Evolutionary conservation across 768 basidiomycete genomes (phyloP), one percentile per base, ranked within the genome.

Genomic region (Agrocybe praecox): DNA sequence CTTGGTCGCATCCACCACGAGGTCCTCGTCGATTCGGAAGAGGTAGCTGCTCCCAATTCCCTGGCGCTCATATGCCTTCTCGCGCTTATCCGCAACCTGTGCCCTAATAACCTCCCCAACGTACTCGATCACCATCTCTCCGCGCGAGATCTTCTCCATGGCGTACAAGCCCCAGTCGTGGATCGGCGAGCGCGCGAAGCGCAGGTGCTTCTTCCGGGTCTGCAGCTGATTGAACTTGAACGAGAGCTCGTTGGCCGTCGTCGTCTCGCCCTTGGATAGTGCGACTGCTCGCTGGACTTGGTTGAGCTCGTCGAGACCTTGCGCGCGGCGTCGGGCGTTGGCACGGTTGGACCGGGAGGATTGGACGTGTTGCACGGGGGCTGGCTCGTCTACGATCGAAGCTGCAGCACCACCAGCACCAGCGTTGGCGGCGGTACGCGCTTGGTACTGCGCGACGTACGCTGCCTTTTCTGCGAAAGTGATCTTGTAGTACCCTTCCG

Each of bases 71-170:
- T 99, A 99, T 63, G 88, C 85, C 78, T 97, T 96, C 79, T 99
- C 97, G 48, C 97, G 83, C 71, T 95, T 94, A 65, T 98, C 97
- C 23, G 97, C 97, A 11, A 98, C 93, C 65, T 92, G 90, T 44
- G 94, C 93, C 10, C 97, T 83, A 62, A 98, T 94, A 60, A 98
- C 83, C 80, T 99, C 97, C 18, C 97, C 97, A 7, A 99, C 97
- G 67, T 99, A 99, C 76, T 99, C 97, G 73, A 98, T 98, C 26
- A 99, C 96, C 95, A 99, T 98, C 76, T 99, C 97, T 4, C 94
- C 94, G 34, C 84, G 77, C 6, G 90, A 85, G 62, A 99, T 98
- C 67, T 86, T 85, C 78, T 99, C 97, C 91, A 97, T 92, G 26
- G 97, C 96, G 69, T 98, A 99, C 67, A 99, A 70, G 4, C 97